phyloP scores from a whole-genome alignment of 129 eudicot genomes.

The Apium graveolens region DNA sequence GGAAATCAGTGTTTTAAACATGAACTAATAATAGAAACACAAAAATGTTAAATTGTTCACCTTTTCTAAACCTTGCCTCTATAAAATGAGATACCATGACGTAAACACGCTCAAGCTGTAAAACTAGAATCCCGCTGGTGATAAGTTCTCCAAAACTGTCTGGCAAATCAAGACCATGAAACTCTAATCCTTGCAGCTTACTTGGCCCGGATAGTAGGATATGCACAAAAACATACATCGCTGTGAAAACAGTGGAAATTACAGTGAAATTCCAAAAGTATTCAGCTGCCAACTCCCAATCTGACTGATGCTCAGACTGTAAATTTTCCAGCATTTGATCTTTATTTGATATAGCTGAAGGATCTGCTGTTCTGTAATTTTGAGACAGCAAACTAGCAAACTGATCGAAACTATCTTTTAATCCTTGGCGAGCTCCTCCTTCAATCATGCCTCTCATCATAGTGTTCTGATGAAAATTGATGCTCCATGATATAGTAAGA shows the following conservation, averaged over 20 bases:
- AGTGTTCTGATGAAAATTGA: constrained; percentile 62
- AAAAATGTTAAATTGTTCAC: constrained; percentile 19
- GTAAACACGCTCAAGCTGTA: constrained; percentile 66
- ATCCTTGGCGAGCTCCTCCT: constrained; percentile 79
- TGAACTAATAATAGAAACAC: not conserved
- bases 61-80: constrained; percentile 60
- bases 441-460: constrained; percentile 93
- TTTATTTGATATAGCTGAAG: constrained; percentile 36
- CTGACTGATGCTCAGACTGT: constrained; percentile 54
- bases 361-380: constrained; percentile 23
- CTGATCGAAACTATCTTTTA: constrained; percentile 81
- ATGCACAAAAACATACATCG: constrained; percentile 51
- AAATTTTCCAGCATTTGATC: constrained; percentile 49
- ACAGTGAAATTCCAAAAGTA: constrained; percentile 79
- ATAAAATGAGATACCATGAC: constrained; percentile 68
- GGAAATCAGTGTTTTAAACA: not conserved
- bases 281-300: constrained; percentile 50
- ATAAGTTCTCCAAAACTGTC: constrained; percentile 83
- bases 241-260: constrained; percentile 42
- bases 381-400: constrained; percentile 51
- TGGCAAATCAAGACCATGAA: constrained; percentile 71
- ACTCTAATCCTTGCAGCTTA: constrained; percentile 61
- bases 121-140: constrained; percentile 50
- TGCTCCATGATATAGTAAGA: constrained; percentile 63
- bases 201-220: constrained; percentile 40